Conservation (phyloP, 768 basidiomycete species). For the Tulasnella sp. region DNA sequence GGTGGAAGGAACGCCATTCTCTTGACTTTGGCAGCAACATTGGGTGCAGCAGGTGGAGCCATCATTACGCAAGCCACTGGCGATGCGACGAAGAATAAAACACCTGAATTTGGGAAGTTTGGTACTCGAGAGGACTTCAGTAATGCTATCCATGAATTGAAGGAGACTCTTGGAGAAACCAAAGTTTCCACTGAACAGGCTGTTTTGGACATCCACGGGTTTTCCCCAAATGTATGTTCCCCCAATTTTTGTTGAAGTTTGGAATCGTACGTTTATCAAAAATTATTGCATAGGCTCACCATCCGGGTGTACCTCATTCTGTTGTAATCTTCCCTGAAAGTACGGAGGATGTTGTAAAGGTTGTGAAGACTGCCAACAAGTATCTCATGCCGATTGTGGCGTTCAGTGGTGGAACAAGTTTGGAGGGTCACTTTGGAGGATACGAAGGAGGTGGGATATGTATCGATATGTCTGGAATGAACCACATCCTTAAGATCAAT, state of each 20-base stretch:
- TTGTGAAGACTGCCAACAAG: conserved; percentile 63
- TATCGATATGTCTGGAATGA: conserved; percentile 54
- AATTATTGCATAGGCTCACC: conserved; percentile 48
- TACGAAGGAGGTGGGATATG: conserved; percentile 41
- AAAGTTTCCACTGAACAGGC: conserved; percentile 15
- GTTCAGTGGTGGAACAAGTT: conserved; percentile 73
- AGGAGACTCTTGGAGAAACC: conserved; percentile 1
- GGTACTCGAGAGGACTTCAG: conserved; percentile 18
- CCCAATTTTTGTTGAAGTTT: background rate
- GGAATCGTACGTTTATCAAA: background rate
- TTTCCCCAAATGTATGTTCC: conserved; percentile 7
- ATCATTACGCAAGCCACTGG: too few relatives aligned
- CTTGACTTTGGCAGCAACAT: too few relatives aligned
- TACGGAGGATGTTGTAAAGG: conserved; percentile 71
- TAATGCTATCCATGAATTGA: conserved; percentile 17
- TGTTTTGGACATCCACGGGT: conserved; percentile 8
- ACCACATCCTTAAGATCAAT: conserved; percentile 46
- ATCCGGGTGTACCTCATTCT: conserved; percentile 20
- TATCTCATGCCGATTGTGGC: conserved; percentile 65
- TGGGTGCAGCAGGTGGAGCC: too few relatives aligned
- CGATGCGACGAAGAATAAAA: too few relatives aligned
- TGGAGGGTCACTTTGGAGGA: conserved; percentile 78
- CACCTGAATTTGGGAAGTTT: conserved; percentile 12
- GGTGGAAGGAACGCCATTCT: too few relatives aligned
- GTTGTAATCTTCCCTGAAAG: conserved; percentile 44